A percentile compares a stretch with the other conserved stretches of the same genome.
phyloP scores from a whole-genome alignment of 2,329 filamentous ascomycete genomes.

The Massarina eburnea region DNA sequence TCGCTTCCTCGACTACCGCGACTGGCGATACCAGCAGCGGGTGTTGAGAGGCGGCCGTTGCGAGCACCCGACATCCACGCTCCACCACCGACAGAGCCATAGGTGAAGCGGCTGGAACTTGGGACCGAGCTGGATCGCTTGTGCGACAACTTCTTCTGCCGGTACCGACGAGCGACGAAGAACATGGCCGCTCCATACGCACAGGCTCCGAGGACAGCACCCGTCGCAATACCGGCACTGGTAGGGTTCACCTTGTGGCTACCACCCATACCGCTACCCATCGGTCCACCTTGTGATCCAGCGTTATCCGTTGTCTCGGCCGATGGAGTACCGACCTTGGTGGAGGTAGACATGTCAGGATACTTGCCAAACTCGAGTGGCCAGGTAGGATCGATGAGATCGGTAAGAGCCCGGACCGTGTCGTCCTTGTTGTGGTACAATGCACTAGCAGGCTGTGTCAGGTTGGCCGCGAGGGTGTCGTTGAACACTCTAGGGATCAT shows the following conservation, averaged over 20 bases:
- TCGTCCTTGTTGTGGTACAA: slow-evolving; percentile 71
- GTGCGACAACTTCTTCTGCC: slow-evolving; percentile 78
- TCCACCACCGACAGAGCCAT: slow-evolving; percentile 35
- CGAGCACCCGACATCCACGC: slow-evolving; percentile 52
- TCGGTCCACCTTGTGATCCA: slow-evolving; percentile 50
- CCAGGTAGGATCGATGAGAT: slow-evolving; percentile 82
- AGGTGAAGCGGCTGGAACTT: slow-evolving; percentile 61
- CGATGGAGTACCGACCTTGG: slow-evolving; percentile 44
- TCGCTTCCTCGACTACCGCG: slow-evolving; percentile 41
- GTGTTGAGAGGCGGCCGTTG: slow-evolving; percentile 36
- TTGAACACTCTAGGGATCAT: slow-evolving; percentile 50
- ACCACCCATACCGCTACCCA: slow-evolving; percentile 53
- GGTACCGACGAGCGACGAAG: slow-evolving; percentile 85
- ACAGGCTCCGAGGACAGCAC: slow-evolving; percentile 74
- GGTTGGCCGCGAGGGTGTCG: slow-evolving; percentile 64
- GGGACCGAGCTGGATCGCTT: slow-evolving; percentile 75
- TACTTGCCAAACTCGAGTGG: slow-evolving; percentile 60
- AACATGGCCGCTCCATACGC: slow-evolving; percentile 96
- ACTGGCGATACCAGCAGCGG: slow-evolving; percentile 36
- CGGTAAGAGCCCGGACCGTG: slow-evolving; percentile 72
- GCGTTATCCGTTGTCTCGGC: slow-evolving; percentile 32
- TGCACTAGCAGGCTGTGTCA: slow-evolving; percentile 70
- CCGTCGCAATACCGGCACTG: slow-evolving; percentile 70
- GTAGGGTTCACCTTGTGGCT: slow-evolving; percentile 64
- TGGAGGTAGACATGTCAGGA: slow-evolving; percentile 45